Evolutionary conservation across 768 basidiomycete species (phyloP).

Genomic region (Pleurotus salmoneostramineus): DNA sequence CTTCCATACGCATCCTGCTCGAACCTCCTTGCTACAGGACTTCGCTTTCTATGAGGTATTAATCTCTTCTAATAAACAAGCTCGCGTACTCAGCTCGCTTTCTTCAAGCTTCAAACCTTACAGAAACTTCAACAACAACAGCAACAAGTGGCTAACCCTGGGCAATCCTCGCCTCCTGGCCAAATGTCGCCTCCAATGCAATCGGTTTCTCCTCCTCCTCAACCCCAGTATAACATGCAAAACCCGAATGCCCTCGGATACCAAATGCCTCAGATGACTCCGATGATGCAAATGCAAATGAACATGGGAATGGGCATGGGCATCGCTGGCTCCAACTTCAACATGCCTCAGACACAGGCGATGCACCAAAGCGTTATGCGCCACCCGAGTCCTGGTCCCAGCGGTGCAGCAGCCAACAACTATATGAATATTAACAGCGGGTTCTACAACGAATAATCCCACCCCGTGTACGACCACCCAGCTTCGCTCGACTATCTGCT

Average conservation of each 20-base stretch:
- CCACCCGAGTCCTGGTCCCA: slow-evolving; percentile 66
- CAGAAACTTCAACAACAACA: slow-evolving; percentile 59
- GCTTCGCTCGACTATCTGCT: neutral
- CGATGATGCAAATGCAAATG: slow-evolving; percentile 61
- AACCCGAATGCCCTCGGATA: slow-evolving; percentile 56
- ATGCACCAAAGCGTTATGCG: slow-evolving; percentile 87
- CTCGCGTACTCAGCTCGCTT: too few species aligned
- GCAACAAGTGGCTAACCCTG: slow-evolving; percentile 25
- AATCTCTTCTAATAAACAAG: too few species aligned
- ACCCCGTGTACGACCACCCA: neutral
- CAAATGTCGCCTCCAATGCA: slow-evolving; percentile 36
- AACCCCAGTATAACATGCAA: slow-evolving; percentile 37
- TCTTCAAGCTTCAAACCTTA: slow-evolving; percentile 73
- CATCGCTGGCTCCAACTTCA: slow-evolving; percentile 47
- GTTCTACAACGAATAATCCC: slow-evolving; percentile 13
- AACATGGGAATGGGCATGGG: slow-evolving; percentile 47
- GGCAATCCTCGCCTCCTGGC: slow-evolving; percentile 30
- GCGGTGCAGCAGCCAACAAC: slow-evolving; percentile 33
- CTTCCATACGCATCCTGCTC: slow-evolving; percentile 88
- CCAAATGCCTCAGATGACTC: slow-evolving; percentile 54
- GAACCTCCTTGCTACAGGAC: slow-evolving; percentile 91
- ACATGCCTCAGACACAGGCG: slow-evolving; percentile 58
- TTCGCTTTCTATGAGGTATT: slow-evolving; percentile 88
- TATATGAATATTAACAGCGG: slow-evolving; percentile 37
- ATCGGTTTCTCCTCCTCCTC: slow-evolving; percentile 32